Evolutionary conservation across 306 rosid species (phyloP).

Genomic region (Erythrophleum fordii): DNA sequence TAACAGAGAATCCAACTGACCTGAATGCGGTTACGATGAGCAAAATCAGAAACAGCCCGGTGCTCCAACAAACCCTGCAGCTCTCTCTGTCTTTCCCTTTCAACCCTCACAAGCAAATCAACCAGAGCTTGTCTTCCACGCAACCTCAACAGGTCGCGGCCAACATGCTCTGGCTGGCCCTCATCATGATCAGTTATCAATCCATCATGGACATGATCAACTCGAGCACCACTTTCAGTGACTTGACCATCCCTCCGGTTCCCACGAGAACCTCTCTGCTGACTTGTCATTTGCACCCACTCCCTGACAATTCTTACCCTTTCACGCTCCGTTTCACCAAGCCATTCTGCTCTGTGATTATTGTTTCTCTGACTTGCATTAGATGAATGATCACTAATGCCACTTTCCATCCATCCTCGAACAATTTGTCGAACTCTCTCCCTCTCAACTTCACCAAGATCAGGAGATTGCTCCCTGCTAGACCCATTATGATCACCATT

Average conservation of each 20-base stretch:
- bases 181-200: constrained; percentile 72
- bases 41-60: constrained; percentile 99
- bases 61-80: constrained; percentile 94
- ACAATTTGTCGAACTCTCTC: constrained; percentile 98
- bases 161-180: constrained; percentile 90
- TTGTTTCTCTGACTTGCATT: constrained; percentile 74
- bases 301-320: constrained; percentile 98
- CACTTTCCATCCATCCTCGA: constrained; percentile 99
- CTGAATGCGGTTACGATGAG: constrained; percentile 99
- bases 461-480: constrained; percentile 99
- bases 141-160: constrained; percentile 83
- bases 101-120: constrained; percentile 91
- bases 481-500: constrained; percentile 63
- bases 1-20: constrained; percentile 57
- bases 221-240: constrained; percentile 58
- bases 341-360: constrained; percentile 91
- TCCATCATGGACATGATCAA: constrained; percentile 55
- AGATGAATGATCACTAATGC: constrained; percentile 80
- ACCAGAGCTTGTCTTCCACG: constrained; percentile 97
- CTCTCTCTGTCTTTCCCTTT: constrained; percentile 94
- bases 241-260: constrained; percentile 75
- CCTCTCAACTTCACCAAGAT: constrained; percentile 98
- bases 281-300: constrained; percentile 99
- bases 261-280: constrained; percentile 92
- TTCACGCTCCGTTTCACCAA: constrained; percentile 99